Base-by-base conservation (phyloP, 2,329 filamentous ascomycete species). In the Cladosporium sp. region DNA sequence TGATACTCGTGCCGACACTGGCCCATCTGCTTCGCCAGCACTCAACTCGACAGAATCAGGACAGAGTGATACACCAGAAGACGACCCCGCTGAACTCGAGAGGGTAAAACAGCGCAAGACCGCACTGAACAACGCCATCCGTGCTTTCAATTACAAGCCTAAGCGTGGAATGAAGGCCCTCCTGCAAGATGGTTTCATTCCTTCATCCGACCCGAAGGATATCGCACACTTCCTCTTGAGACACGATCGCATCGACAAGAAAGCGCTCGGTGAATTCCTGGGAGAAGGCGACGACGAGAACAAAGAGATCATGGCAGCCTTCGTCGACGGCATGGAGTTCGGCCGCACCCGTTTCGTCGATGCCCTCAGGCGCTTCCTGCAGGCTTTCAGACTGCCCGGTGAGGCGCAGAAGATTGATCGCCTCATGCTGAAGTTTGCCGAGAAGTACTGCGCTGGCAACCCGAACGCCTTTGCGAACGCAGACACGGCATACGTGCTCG, bases 351-450 rank as follows among this genome's bases (percentile, higher is more conserved):
- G 91, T 2, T 99, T 99, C 61, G 92, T 96, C 6, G 92, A 96
- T 68, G 86, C 93, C 12, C 73, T 99, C 20, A 84, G 93, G 32
- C 85, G 89, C 52, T 99, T 99, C 63, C 74, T 99, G 11, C 93
- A 99, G 68, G 88, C 89, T 22, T 99, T 99, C 75, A 86, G 93
- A 56, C 75, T 99, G 12, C 93, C 93, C 0, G 93, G 93, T 54
- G 93, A 99, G 70, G 91, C 91, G 0, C 93, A 99, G 67, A 99
- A 99, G 74, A 99, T 99, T 59, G 93, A 99, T 82, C 88, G 93
- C 42, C 95, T 97, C 71, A 97, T 99, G 93, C 75, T 99, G 58
- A 99, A 99, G 68, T 99, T 97, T 71, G 93, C 93, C 8, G 92
- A 97, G 69, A 85, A 92, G 54, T 99, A 99, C 67, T 88, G 95